These are phyloP conservation scores for Saxophila tyrrhenica DNA, from an alignment of 495 filamentous ascomycete genomes.

Conservation along the genomic window DNA sequence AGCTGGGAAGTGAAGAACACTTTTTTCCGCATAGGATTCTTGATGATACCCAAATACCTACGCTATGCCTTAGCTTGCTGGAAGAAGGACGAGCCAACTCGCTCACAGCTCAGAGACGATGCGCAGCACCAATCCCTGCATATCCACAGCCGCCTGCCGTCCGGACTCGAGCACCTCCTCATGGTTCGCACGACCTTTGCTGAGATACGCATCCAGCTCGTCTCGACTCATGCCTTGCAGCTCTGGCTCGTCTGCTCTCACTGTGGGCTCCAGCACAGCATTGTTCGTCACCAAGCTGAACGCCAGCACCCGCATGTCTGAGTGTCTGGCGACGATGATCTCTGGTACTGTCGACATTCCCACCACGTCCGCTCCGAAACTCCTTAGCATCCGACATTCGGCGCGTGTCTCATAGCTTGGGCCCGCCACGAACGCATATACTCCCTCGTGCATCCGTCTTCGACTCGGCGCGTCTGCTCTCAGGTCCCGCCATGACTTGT, in stretches of 20 bases:
- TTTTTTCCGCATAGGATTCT: not conserved
- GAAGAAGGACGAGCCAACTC: not conserved
- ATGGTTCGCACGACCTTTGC: constrained; percentile 58
- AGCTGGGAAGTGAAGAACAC: not conserved
- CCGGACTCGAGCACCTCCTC: constrained; percentile 62
- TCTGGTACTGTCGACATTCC: constrained; percentile 76
- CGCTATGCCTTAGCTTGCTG: constrained; percentile 1
- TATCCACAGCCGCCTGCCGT: constrained; percentile 48
- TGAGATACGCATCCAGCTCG: constrained; percentile 45
- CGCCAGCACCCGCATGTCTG: constrained; percentile 56
- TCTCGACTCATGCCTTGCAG: constrained; percentile 30
- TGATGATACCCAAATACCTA: not conserved
- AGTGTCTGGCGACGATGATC: constrained; percentile 62
- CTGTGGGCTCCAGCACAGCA: constrained; percentile 51
- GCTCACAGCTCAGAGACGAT: constrained; percentile 26
- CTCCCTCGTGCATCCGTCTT: constrained; percentile 54
- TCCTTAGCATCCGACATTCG: constrained; percentile 61
- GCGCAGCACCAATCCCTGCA: constrained; percentile 45
- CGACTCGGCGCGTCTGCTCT: constrained; percentile 26
- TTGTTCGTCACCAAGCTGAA: constrained; percentile 70
- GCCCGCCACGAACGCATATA: constrained; percentile 64
- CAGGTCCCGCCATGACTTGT: constrained; percentile 48
- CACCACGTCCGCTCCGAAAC: constrained; percentile 59
- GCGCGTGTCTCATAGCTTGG: constrained; percentile 69
- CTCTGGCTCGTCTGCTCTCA: constrained; percentile 44